Evolutionary conservation across 208 protist species (phyloP), one percentile per base, ranked within the genome.

Genomic region (Acanthamoeba lugdunensis): DNA sequence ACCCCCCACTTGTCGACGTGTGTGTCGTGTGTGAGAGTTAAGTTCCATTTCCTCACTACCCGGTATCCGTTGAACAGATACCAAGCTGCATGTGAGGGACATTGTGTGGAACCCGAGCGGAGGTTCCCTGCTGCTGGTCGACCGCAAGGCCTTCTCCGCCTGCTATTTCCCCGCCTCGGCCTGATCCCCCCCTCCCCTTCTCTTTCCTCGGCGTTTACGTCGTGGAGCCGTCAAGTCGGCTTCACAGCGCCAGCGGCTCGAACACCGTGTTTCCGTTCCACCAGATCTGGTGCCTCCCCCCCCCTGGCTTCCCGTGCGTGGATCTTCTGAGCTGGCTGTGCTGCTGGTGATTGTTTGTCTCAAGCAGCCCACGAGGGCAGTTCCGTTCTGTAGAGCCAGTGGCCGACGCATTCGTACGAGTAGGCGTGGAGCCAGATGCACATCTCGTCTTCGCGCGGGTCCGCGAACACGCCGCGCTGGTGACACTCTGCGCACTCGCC

Each of bases 391-490:
- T 77, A 89, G 18, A 9, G 4, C 84, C 84, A 95, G 4, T 92
- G 21, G 88, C 69, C 88, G 7, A 56, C 56, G 69, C 89, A 73
- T 21, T 67, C 28, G 33, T 95, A 95, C 7, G 82, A 52, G 61
- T 77, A 94, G 50, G 94, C 94, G 61, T 95, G 94, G 13, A 95
- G 94, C 61, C 71, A 95, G 9, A 95, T 81, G 89, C 85, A 67
- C 23, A 82, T 25, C 45, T 93, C 94, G 9, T 88, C 71, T 69
- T 63, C 56, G 16, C n/a, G 33, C 2, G 77, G 82, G 18, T 94
- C 87, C 28, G 30, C 92, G 25, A 48, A 45, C 30, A 79, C 45
- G 28, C 33, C n/a, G 16, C 50, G 50, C 25, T 65, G 52, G 23
- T 85, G 77, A 61, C 85, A 73, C 21, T 91, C 58, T 18, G 16